phyloP scores from a whole-genome alignment of 164 flowering plant species.

The Nelumbo lutea region DNA sequence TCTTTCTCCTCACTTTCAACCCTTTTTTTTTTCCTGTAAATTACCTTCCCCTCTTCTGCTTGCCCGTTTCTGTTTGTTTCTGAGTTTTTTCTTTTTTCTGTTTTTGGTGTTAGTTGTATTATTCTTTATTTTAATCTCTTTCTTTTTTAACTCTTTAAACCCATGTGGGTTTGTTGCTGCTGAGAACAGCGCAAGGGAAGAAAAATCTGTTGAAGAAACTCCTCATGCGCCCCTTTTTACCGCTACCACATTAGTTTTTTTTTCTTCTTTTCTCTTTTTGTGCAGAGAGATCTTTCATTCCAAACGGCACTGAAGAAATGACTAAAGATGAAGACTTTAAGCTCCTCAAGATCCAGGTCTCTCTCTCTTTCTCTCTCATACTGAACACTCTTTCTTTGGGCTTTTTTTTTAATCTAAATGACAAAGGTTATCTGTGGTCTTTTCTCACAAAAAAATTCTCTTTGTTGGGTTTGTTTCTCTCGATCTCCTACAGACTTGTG shows the following conservation, averaged over 20 bases:
- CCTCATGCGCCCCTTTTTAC: slow-evolving; percentile 16
- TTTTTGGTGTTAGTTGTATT: background rate
- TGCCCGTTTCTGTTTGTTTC: background rate
- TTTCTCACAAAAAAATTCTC: slow-evolving; percentile 13
- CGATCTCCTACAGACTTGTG: slow-evolving; percentile 38
- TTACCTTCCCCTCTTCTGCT: slow-evolving; percentile 7
- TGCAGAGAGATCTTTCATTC: slow-evolving; percentile 14
- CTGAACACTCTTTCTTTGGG: background rate
- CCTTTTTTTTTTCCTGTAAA: background rate
- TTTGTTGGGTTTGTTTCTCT: slow-evolving; percentile 7
- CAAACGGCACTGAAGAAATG: slow-evolving; percentile 40
- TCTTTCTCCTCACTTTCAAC: background rate
- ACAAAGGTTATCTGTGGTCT: slow-evolving; percentile 14
- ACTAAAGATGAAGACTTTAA: slow-evolving; percentile 76
- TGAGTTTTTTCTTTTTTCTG: background rate
- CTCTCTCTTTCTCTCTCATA: slow-evolving; percentile 8
- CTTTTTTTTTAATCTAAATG: background rate
- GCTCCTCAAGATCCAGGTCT: slow-evolving; percentile 82
- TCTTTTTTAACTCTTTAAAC: background rate
- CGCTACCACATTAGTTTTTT: slow-evolving; percentile 8
- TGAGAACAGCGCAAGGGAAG: background rate
- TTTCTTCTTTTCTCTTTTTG: slow-evolving; percentile 5
- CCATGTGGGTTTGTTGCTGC: slow-evolving; percentile 26
- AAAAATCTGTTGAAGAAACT: slow-evolving; percentile 11
- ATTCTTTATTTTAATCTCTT: background rate